These are phyloP conservation scores for Penicillium egyptiacum DNA, from an alignment of 495 filamentous ascomycete species.

Conservation along the genomic window DNA sequence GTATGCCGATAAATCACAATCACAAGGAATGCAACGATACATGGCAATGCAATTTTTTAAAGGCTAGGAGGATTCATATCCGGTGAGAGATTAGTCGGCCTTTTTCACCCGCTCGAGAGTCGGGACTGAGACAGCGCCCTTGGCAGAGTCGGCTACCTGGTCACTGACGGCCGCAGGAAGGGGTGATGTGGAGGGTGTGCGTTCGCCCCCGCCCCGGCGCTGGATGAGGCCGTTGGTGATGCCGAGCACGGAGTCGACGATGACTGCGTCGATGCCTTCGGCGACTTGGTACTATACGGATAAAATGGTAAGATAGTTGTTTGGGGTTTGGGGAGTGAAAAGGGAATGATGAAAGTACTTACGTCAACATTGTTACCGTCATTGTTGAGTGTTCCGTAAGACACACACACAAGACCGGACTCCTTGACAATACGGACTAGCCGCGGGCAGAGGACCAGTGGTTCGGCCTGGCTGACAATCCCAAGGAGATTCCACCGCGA, in stretches of 20 bases:
- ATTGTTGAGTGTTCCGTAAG: slow-evolving; percentile 88
- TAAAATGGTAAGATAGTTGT: neutral
- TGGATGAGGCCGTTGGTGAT: slow-evolving; percentile 71
- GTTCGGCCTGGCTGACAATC: slow-evolving; percentile 80
- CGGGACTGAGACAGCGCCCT: slow-evolving; percentile 34
- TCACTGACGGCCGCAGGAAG: slow-evolving; percentile 23
- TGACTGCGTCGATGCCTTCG: slow-evolving; percentile 95
- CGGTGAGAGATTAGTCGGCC: slow-evolving; percentile 13
- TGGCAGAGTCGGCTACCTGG: slow-evolving; percentile 14
- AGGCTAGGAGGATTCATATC: slow-evolving; percentile 6
- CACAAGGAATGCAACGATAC: slow-evolving; percentile 1
- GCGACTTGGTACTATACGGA: slow-evolving; percentile 73
- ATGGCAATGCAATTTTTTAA: slow-evolving; percentile 4
- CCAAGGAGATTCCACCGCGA: slow-evolving; percentile 92
- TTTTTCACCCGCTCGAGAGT: slow-evolving; percentile 28
- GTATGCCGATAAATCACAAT: slow-evolving; percentile 20
- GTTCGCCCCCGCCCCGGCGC: slow-evolving; percentile 34
- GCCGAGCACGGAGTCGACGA: slow-evolving; percentile 87
- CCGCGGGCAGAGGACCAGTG: slow-evolving; percentile 83
- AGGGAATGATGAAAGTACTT: slow-evolving; percentile 30
- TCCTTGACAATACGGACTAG: slow-evolving; percentile 95
- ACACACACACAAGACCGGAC: slow-evolving; percentile 91
- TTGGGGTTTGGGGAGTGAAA: neutral
- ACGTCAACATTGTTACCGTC: slow-evolving; percentile 80
- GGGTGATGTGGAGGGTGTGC: slow-evolving; percentile 29